Evolutionary conservation across 1,139 yeast species (phyloP), one percentile per base, ranked within the genome.

Genomic region (Hyphopichia pseudoburtonii): DNA sequence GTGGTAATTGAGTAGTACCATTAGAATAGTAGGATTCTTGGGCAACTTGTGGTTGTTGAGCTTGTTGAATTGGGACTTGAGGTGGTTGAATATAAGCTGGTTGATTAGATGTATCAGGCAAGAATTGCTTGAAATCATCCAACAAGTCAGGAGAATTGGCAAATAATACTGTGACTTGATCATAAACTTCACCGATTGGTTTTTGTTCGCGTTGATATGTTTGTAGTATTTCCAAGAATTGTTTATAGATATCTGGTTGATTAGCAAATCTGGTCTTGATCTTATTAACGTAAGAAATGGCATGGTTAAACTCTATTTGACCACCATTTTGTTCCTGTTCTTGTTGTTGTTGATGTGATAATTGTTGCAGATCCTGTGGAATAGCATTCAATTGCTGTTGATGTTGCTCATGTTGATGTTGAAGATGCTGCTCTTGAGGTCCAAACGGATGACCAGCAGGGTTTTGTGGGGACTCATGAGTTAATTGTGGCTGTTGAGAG

Each of bases 301-400:
- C 98, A 62, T 92, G 97, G 57, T 92, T 90, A 68, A 92, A 90
- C 64, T 92, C 97, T 9, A 89, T 92, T 39, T 95, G 97, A 3
- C 94, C 92, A 12, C 88, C 84, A 56, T 60, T 51, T 35, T 54
- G 63, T 18, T 55, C 58, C 30, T 50, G 59, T 17, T 43, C 50
- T 24, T 48, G 52, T 14, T 44, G 51, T 32, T 32, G 42, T 9
- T 26, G 35, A 19, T 34, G 41, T 34, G 34, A 52, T n/a, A 41
- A 47, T 32, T 34, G 42, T 40, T 50, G 55, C 31, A 45, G 52
- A 24, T 46, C 54, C 22, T 43, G 51, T 35, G 41, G 48, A 34
- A 21, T 19, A 28, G 28, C 31, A 17, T 32, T n/a, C n/a, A n/a
- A 43, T 24, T 40, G 46, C 11, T 34, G 44, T 14, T 28, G 48